These are phyloP conservation scores for Acanthamoeba sp. DNA, from an alignment of 208 protist species.

Conservation along the genomic window DNA sequence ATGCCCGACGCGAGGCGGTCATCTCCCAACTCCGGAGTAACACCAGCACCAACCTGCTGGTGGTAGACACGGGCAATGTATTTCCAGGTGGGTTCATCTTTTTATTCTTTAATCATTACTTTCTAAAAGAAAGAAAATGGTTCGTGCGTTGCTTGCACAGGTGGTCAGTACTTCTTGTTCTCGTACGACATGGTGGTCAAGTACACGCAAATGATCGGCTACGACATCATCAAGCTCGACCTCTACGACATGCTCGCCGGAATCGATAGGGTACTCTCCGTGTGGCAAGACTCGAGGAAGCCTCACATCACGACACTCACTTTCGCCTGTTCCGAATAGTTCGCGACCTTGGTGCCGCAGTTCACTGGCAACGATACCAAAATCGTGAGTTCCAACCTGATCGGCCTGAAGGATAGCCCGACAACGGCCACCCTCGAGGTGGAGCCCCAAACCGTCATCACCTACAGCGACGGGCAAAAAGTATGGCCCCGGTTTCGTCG, in stretches of 20 bases:
- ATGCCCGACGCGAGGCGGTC: not conserved
- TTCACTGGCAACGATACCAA: too few species aligned
- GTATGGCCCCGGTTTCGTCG: too few species aligned
- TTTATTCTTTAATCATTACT: not conserved
- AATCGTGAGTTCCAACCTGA: too few species aligned
- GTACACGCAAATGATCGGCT: not conserved
- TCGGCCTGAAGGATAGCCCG: too few species aligned
- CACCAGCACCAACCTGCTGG: not conserved
- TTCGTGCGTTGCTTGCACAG: too few species aligned
- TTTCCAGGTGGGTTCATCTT: not conserved
- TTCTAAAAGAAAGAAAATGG: not conserved
- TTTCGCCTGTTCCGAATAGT: too few species aligned
- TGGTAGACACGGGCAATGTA: slow-evolving; percentile 12
- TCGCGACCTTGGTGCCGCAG: too few species aligned
- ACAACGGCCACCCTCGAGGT: too few species aligned
- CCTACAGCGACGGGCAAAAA: too few species aligned
- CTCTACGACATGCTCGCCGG: slow-evolving; percentile 25
- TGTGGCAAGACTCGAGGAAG: too few species aligned
- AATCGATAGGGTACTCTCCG: not conserved
- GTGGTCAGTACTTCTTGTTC: slow-evolving; percentile 29
- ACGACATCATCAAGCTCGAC: slow-evolving; percentile 32
- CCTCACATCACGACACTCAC: too few species aligned
- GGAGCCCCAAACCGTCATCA: too few species aligned
- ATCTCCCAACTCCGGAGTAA: not conserved
- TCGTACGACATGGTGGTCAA: not conserved